Evolutionary conservation across 2,329 filamentous ascomycete genomes (phyloP).

Genomic region (Zalaria sp.): DNA sequence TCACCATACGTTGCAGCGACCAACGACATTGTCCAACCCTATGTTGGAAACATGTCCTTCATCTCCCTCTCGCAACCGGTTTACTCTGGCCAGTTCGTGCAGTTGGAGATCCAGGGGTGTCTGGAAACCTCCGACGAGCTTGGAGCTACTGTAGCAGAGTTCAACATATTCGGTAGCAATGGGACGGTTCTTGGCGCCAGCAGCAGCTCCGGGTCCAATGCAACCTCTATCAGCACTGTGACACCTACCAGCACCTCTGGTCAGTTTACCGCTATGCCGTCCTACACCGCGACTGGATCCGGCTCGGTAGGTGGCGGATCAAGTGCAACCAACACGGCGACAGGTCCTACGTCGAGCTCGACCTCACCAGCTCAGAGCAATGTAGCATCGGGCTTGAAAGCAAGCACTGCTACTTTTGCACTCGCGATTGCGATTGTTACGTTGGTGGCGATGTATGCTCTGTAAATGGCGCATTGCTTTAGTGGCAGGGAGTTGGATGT

Average conservation of each 20-base stretch:
- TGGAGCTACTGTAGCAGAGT: slow-evolving; percentile 41
- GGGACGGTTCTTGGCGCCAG: neutral
- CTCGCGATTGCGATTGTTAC: neutral
- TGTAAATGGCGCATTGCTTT: too few species aligned
- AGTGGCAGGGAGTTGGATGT: too few species aligned
- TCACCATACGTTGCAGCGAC: slow-evolving; percentile 24
- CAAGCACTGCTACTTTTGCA: neutral
- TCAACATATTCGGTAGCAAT: slow-evolving; percentile 6
- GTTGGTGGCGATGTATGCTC: neutral
- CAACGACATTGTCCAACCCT: slow-evolving; percentile 23
- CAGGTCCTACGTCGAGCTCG: neutral
- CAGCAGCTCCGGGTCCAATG: neutral
- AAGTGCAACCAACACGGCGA: neutral
- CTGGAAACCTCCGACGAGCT: slow-evolving; percentile 22
- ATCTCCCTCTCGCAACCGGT: slow-evolving; percentile 23
- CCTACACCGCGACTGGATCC: too few species aligned
- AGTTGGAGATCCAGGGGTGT: slow-evolving; percentile 35
- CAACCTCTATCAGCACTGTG: neutral
- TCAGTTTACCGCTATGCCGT: neutral
- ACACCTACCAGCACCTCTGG: neutral
- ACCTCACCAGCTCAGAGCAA: neutral
- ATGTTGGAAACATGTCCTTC: slow-evolving; percentile 31
- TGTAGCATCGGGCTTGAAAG: neutral
- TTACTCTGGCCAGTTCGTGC: slow-evolving; percentile 30
- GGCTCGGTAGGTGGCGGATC: too few species aligned